phyloP scores from a whole-genome alignment of 495 filamentous ascomycete species.

The Neurospora intermedia region DNA sequence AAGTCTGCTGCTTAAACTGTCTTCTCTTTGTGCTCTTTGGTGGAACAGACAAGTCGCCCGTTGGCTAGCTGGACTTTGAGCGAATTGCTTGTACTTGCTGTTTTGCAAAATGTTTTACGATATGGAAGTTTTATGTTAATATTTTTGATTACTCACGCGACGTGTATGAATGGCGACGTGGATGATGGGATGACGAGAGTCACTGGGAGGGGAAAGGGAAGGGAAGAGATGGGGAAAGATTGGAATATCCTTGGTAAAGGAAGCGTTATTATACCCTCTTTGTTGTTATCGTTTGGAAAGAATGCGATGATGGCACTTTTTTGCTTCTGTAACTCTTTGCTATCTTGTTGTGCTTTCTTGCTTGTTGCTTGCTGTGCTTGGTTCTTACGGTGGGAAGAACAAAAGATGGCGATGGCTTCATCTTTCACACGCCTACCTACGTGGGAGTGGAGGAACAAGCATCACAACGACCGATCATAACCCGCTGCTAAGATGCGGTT shows the following conservation, averaged over 20 bases:
- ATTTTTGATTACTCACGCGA: background rate
- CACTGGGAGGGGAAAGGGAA: background rate
- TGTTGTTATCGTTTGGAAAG: background rate
- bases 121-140: background rate
- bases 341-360: background rate
- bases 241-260: background rate
- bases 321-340: background rate
- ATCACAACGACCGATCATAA: background rate
- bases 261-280: background rate
- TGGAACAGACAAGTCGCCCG: background rate
- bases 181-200: background rate
- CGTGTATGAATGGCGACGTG: background rate
- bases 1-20: conserved; percentile 11
- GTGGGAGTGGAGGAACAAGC: no score
- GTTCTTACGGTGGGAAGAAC: background rate
- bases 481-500: no score
- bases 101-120: background rate
- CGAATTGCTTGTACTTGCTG: background rate
- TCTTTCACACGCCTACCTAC: background rate
- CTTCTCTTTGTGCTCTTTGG: background rate
- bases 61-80: background rate
- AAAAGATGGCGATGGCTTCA: background rate
- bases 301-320: background rate
- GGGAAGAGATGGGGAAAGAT: background rate
- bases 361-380: background rate